Percentiles rank a stretch among this genome's conserved stretches.
These are phyloP conservation scores for Tulasnella sp. DNA, from an alignment of 768 basidiomycete genomes.

Conservation along the genomic window DNA sequence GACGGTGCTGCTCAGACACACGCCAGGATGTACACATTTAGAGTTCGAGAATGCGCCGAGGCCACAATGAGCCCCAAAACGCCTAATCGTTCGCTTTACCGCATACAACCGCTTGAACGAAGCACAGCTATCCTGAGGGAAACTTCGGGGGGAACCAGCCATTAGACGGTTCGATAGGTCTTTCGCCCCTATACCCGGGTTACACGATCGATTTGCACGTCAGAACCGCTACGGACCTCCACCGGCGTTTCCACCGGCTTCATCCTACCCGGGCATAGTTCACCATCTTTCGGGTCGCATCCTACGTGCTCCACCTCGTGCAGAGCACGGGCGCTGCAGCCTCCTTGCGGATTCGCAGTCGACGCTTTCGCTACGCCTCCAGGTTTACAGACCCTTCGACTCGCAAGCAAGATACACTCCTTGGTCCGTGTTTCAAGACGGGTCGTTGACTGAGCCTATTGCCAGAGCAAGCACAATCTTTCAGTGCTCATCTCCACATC, in stretches of 20 bases:
- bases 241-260: constrained; percentile 95
- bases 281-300: constrained; percentile 86
- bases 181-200: constrained; percentile 95
- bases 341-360: constrained; percentile 51
- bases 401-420: constrained; percentile 77
- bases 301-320: constrained; percentile 73
- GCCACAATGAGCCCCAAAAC: constrained; percentile 80
- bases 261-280: constrained; percentile 83
- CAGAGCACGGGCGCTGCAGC: constrained; percentile 65
- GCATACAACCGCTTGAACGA: constrained; percentile 40
- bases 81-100: constrained; percentile 73
- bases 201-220: constrained; percentile 93
- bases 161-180: constrained; percentile 93
- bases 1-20: constrained; percentile 40
- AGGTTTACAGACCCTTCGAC: constrained; percentile 65
- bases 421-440: constrained; percentile 81
- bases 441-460: constrained; percentile 63
- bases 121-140: constrained; percentile 65
- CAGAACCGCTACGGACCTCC: constrained; percentile 93
- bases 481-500: constrained; percentile 42
- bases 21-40: constrained; percentile 45
- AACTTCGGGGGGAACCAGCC: constrained; percentile 89
- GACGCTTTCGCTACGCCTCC: constrained; percentile 61
- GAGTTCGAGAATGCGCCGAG: constrained; percentile 75
- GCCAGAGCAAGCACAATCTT: no score